Base-by-base conservation (phyloP, 2,329 filamentous ascomycete genomes). In the Boeremia lycopersici region DNA sequence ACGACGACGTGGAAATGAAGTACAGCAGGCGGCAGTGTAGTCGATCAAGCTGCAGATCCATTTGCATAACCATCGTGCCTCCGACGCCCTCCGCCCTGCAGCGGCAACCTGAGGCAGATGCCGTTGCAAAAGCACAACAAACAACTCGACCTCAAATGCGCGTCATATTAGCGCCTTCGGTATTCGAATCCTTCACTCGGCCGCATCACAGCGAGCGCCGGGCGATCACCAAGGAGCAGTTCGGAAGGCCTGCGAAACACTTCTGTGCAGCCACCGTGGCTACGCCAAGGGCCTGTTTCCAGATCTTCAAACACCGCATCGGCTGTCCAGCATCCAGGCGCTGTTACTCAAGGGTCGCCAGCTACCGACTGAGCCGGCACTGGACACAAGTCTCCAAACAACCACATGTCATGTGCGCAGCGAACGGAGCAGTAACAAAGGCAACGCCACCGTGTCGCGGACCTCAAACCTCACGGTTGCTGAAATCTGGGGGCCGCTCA, bases 41-140 rank as follows among this genome's bases (percentile, higher is more conserved):
- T 29, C 19, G 17, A 31, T 30, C 26, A 29, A 10, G 36, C 43
- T 42, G 36, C 7, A 36, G n/a, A 30, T 34, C 49, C 29, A 46
- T 39, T 52, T 40, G 36, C 42, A 25, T 42, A 23, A 34, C 49
- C 25, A 29, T 12, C 31, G 30, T 53, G 49, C 49, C 43, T 53
- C 36, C 42, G 43, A 26, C 36, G 23, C 30, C 36, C 36, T 36
- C 35, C 30, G 30, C 49, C 30, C 15, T 36, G 43, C 39, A 30
- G 49, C 49, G 43, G 31, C 23, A 47, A 53, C 38, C 49, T 53
- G 49, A 53, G 43, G 49, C 49, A 53, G 11, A 23, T 36, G 25
- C 30, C 15, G 49, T 52, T 19, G 29, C 49, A 52, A 34, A 53
- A 30, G 43, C 49, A 53, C 49, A 4, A 42, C 42, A 47, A 53